Conservation (phyloP, 2,329 filamentous ascomycete genomes). For the Elsinoe ampelina region DNA sequence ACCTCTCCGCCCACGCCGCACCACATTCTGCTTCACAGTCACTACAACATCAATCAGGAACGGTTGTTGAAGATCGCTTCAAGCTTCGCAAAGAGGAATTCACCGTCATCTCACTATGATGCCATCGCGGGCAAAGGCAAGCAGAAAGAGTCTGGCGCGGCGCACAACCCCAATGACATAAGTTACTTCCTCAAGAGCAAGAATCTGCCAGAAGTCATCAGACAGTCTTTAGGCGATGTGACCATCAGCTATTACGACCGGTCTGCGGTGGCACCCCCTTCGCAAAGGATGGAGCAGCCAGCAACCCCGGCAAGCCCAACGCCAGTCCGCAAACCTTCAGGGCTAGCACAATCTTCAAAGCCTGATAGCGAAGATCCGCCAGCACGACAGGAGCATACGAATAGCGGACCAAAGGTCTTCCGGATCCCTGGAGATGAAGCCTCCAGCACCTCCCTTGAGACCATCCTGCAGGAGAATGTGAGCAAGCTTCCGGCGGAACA, state of each 20-base stretch:
- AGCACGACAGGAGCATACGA: slow-evolving; percentile 20
- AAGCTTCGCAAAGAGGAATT: slow-evolving; percentile 63
- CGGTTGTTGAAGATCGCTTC: slow-evolving; percentile 74
- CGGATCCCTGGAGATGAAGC: slow-evolving; percentile 51
- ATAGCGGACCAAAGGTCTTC: slow-evolving; percentile 42
- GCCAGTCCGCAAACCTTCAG: slow-evolving; percentile 58
- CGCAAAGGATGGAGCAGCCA: slow-evolving; percentile 28
- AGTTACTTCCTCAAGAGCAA: slow-evolving; percentile 57
- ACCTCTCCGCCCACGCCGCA: slow-evolving; percentile 27
- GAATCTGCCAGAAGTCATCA: slow-evolving; percentile 37
- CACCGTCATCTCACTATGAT: slow-evolving; percentile 44
- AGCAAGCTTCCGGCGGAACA: slow-evolving; percentile 60
- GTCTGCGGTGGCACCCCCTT: slow-evolving; percentile 25
- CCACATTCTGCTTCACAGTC: slow-evolving; percentile 59
- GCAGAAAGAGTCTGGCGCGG: slow-evolving; percentile 52
- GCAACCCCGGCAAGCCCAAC: slow-evolving; percentile 60
- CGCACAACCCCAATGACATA: slow-evolving; percentile 75
- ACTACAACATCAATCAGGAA: slow-evolving; percentile 66
- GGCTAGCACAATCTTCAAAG: slow-evolving; percentile 43
- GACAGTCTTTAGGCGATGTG: slow-evolving; percentile 73
- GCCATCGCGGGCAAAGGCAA: slow-evolving; percentile 61
- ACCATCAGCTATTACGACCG: slow-evolving; percentile 67
- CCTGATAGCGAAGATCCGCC: slow-evolving; percentile 24
- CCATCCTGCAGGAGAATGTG: slow-evolving; percentile 34
- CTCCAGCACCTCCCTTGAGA: slow-evolving; percentile 32